Base-by-base conservation (phyloP, 1,284 basidiomycete species). In the Apiotrichum porosum region DNA sequence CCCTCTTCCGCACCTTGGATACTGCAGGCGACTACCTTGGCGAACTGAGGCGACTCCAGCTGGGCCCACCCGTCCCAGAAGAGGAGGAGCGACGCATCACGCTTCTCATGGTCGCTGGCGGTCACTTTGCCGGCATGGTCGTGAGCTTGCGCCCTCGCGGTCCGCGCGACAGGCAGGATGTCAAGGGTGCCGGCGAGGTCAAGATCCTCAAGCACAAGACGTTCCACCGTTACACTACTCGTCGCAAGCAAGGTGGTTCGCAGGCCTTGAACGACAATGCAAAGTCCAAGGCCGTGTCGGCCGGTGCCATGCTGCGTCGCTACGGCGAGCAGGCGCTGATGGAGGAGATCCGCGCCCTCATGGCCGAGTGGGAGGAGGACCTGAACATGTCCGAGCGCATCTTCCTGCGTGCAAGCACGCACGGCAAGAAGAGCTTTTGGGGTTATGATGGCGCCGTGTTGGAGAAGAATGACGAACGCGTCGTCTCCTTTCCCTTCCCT, bases 151-250 rank as follows among this genome's bases (percentile, higher is more conserved):
- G 51, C 23, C 76, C 76, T 2, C 65, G 78, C 31, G 65, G 66
- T 30, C 79, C 77, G 61, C 81, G 77, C 54, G 80, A 81, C 53
- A 83, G 81, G 58, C 78, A 77, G 37, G 67, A 70, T 12, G 66
- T 73, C 4, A 73, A 74, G 57, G 71, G 72, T 24, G 54, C 81
- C 73, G 69, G 83, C 72, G 77, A 78, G 38, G 81, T 84, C 3
- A 84, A 93, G 62, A 81, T 98, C 3, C 63, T 98, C 35, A 79
- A 80, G 52, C 90, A 95, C 68, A 98, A 98, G 75, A 97, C 95
- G 0, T 98, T 97, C 72, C 95, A 98, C 72, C 84, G 95, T 8
- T 99, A 99, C 71, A 99, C 95, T 0, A 98, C 95, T 33, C 87
- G 95, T 59, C 80, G 88, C 57, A 98, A 98, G 72, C 95, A 99